Evolutionary conservation across 768 basidiomycete species (phyloP).

Genomic region (Agrocybe chaxingu): DNA sequence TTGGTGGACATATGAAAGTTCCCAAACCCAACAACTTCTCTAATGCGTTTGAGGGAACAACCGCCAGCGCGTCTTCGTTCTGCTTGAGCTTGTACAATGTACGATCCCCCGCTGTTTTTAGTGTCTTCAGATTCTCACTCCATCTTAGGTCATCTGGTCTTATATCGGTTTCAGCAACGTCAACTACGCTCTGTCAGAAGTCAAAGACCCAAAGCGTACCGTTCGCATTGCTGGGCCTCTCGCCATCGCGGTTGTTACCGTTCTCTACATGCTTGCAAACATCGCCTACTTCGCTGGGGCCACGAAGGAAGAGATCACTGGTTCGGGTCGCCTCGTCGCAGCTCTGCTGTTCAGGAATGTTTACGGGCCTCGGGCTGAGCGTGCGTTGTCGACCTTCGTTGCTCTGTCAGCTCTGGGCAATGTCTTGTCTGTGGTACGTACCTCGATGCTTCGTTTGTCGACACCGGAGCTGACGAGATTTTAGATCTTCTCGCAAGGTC

Average conservation of each 20-base stretch:
- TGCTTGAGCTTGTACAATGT: conserved; percentile 52
- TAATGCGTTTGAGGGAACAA: conserved; percentile 39
- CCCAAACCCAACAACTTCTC: conserved; percentile 31
- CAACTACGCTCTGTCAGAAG: conserved; percentile 65
- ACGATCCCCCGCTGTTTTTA: conserved; percentile 1
- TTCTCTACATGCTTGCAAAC: conserved; percentile 60
- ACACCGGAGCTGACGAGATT: conserved; percentile 25
- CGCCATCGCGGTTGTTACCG: conserved; percentile 49
- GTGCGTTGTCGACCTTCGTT: conserved; percentile 34
- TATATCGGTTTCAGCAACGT: conserved; percentile 65
- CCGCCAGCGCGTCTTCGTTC: conserved; percentile 45
- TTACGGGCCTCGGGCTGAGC: conserved; percentile 52
- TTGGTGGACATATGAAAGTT: conserved; percentile 32
- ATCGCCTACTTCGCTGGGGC: conserved; percentile 69
- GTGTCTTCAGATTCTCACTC: not conserved
- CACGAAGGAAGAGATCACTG: conserved; percentile 58
- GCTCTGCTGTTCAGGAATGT: conserved; percentile 67
- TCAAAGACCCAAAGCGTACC: conserved; percentile 58
- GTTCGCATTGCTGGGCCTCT: conserved; percentile 64
- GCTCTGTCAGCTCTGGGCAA: conserved; percentile 60
- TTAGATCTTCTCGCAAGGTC: conserved; percentile 27
- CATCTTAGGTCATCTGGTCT: conserved; percentile 40
- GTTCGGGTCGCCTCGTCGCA: conserved; percentile 58
- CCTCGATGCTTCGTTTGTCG: conserved; percentile 18
- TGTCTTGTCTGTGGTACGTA: conserved; percentile 44